Conservation (phyloP, 805 yeast genomes). For the Yamadazyma philogaea region DNA sequence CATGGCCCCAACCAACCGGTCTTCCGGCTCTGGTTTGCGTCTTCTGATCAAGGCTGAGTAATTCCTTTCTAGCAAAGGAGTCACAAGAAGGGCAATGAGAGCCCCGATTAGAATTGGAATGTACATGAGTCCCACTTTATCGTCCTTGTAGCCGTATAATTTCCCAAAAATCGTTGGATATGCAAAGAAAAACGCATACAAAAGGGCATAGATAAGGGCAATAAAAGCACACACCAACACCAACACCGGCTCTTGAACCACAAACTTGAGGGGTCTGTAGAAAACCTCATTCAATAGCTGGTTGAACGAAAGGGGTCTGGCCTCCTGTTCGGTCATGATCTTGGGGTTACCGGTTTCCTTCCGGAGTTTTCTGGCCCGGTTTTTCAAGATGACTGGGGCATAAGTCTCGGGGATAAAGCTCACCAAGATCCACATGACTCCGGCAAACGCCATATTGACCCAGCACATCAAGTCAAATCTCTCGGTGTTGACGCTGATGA, state of each 20-base stretch:
- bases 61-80: conserved; percentile 65
- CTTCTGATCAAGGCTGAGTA: conserved; percentile 51
- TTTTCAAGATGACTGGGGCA: conserved; percentile 74
- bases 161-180: conserved; percentile 85
- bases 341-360: conserved; percentile 76
- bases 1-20: conserved; percentile 77
- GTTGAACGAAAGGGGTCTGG: conserved; percentile 62
- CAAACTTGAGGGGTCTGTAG: conserved; percentile 75
- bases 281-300: conserved; percentile 74
- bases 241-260: conserved; percentile 78
- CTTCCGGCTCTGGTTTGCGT: conserved; percentile 73
- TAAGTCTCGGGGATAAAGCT: conserved; percentile 83
- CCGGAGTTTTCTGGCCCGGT: conserved; percentile 63
- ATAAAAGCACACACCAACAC: conserved; percentile 82
- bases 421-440: conserved; percentile 70
- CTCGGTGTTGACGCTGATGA: conserved; percentile 68
- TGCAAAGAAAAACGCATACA: conserved; percentile 93
- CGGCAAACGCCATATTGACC: conserved; percentile 93
- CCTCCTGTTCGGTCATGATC: conserved; percentile 92
- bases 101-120: conserved; percentile 92
- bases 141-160: conserved; percentile 74
- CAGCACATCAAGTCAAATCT: conserved; percentile 72
- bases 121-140: conserved; percentile 79
- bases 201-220: conserved; percentile 82
- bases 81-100: conserved; percentile 62